phyloP scores from a whole-genome alignment of 2,329 filamentous ascomycete genomes.

The Ophiostoma sp. region DNA sequence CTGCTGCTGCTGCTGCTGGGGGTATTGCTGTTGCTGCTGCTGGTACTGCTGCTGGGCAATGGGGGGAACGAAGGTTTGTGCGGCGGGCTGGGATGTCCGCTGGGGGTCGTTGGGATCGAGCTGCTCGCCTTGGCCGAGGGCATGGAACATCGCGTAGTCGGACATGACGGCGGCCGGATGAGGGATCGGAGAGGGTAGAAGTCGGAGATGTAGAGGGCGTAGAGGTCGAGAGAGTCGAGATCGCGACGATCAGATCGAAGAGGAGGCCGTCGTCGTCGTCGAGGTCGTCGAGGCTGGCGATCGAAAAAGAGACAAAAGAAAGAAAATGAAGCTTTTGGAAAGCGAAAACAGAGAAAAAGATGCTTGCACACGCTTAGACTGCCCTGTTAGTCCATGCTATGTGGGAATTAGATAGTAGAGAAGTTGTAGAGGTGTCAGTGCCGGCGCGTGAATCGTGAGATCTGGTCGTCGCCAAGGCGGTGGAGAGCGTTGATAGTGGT shows the following conservation, averaged over 20 bases:
- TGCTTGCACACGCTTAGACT: background rate
- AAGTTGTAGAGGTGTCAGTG: slow-evolving; percentile 13
- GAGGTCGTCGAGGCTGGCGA: background rate
- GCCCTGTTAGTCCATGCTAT: slow-evolving; percentile 21
- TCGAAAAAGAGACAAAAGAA: background rate
- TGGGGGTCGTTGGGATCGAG: slow-evolving; percentile 50
- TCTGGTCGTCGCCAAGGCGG: slow-evolving; percentile 16
- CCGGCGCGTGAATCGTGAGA: slow-evolving; percentile 10
- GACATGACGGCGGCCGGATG: slow-evolving; percentile 29
- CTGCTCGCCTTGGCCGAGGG: slow-evolving; percentile 46
- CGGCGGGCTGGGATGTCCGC: slow-evolving; percentile 40
- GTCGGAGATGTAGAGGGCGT: background rate
- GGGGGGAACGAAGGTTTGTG: slow-evolving; percentile 48
- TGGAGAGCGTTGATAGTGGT: slow-evolving; percentile 15
- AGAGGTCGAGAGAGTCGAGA: background rate
- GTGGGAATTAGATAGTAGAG: slow-evolving; percentile 8
- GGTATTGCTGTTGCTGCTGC: slow-evolving; percentile 32
- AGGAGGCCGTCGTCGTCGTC: background rate
- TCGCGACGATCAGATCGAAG: background rate
- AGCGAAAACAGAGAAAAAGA: background rate
- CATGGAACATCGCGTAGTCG: slow-evolving; percentile 49
- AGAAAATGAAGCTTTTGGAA: background rate
- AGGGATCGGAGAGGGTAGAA: background rate
- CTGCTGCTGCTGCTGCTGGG: slow-evolving; percentile 37
- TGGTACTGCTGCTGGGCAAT: slow-evolving; percentile 52